These are phyloP conservation scores for Penicillium silybi DNA, from an alignment of 495 filamentous ascomycete species.

Conservation along the genomic window DNA sequence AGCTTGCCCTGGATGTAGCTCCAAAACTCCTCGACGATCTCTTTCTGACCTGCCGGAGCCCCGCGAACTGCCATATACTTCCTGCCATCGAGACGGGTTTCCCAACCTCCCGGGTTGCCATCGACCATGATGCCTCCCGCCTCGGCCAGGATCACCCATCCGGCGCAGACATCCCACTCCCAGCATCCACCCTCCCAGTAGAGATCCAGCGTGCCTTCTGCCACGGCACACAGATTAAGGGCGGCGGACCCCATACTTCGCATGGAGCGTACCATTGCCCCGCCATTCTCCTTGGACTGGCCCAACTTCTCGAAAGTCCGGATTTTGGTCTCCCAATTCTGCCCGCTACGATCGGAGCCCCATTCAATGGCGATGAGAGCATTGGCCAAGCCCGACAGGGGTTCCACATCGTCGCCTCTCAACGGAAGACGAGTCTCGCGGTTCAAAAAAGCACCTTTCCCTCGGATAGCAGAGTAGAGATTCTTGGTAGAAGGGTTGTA, in stretches of 20 bases:
- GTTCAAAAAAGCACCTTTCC: constrained; percentile 64
- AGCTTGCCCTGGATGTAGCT: constrained; percentile 32
- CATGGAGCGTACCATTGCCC: constrained; percentile 80
- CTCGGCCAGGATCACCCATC: constrained; percentile 82
- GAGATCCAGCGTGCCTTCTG: constrained; percentile 70
- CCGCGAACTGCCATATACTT: constrained; percentile 75
- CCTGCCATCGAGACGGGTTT: constrained; percentile 67
- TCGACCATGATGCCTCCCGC: constrained; percentile 77
- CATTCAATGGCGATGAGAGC: constrained; percentile 73
- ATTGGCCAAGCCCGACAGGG: constrained; percentile 54
- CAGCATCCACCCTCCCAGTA: constrained; percentile 96
- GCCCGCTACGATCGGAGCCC: constrained; percentile 68
- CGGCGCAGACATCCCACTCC: constrained; percentile 93
- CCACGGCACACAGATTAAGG: constrained; percentile 78
- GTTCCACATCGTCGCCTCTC: constrained; percentile 41
- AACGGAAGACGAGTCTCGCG: constrained; percentile 51
- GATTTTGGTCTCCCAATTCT: constrained; percentile 71
- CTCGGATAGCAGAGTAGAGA: constrained; percentile 68
- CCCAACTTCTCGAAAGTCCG: constrained; percentile 66
- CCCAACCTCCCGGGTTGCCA: constrained; percentile 76
- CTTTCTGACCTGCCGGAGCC: constrained; percentile 59
- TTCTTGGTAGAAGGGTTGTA: constrained; percentile 74
- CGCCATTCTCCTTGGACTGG: constrained; percentile 58
- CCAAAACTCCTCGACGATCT: constrained; percentile 84
- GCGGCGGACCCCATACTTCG: constrained; percentile 75